A percentile compares a stretch with the other conserved stretches of the same genome.
phyloP scores from a whole-genome alignment of 2,329 filamentous ascomycete species.

The Phaeosphaeria sp. region DNA sequence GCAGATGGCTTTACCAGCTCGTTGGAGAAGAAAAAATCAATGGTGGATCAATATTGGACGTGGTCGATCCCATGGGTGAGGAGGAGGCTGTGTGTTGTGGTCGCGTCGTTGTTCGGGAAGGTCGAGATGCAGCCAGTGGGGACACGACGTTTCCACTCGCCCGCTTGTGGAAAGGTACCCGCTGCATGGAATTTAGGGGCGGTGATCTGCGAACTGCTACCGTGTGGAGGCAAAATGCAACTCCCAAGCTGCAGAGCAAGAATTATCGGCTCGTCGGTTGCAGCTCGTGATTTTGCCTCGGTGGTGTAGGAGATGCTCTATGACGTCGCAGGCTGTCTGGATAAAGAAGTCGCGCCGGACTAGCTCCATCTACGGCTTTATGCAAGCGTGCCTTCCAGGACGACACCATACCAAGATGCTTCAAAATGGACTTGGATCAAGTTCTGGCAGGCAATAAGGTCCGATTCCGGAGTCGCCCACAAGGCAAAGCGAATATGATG shows the following conservation, averaged over 20 bases:
- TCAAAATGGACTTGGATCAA: neutral
- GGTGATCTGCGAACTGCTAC: neutral
- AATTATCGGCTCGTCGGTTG: neutral
- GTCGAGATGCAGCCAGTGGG: neutral
- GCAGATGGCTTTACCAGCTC: neutral
- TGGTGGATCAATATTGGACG: neutral
- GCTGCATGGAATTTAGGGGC: neutral
- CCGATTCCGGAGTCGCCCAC: neutral
- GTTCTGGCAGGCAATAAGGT: neutral
- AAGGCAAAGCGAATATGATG: neutral
- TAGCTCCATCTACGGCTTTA: conserved; percentile 1
- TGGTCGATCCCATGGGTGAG: neutral
- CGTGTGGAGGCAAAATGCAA: neutral
- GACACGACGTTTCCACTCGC: neutral
- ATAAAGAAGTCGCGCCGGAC: conserved; percentile 5
- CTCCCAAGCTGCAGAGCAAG: neutral
- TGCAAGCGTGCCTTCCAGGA: neutral
- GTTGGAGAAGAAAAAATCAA: neutral
- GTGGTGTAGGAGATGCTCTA: neutral
- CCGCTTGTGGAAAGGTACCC: conserved; percentile 1
- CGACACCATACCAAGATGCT: neutral
- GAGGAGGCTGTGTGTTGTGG: neutral
- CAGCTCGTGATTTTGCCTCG: neutral
- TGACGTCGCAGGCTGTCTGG: conserved; percentile 8
- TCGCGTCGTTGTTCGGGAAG: neutral